Conservation (phyloP, 805 yeast species). For the Kazachstania viticola region DNA sequence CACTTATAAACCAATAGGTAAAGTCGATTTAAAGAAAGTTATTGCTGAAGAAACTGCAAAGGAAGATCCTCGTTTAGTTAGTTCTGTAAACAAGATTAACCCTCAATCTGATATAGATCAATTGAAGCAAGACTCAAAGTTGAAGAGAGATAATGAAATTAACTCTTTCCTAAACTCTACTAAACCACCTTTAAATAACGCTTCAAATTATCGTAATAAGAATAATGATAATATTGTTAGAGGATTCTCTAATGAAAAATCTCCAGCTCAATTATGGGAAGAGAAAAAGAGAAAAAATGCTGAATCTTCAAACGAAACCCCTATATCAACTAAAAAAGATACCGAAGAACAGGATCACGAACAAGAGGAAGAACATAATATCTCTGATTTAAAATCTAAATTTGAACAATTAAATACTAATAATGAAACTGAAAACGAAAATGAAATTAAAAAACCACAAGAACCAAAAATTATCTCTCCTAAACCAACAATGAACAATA, state of each 20-base stretch:
- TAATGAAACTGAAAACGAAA: conserved; percentile 8
- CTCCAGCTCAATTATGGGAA: conserved; percentile 95
- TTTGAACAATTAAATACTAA: conserved; percentile 23
- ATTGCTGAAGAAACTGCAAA: conserved; percentile 33
- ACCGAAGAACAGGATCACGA: conserved; percentile 21
- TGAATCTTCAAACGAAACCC: not conserved
- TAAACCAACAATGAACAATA: conserved; percentile 12
- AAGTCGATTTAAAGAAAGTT: conserved; percentile 37
- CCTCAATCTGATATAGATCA: conserved; percentile 26
- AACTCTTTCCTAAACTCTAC: conserved; percentile 27
- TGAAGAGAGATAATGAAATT: conserved; percentile 27
- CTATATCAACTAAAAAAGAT: not conserved
- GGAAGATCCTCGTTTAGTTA: conserved; percentile 32
- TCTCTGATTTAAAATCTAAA: conserved; percentile 27
- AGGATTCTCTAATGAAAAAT: conserved; percentile 65
- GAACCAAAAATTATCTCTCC: conserved; percentile 24
- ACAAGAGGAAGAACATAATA: not conserved
- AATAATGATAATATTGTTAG: conserved; percentile 35
- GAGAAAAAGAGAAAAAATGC: conserved; percentile 62
- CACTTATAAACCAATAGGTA: conserved; percentile 52
- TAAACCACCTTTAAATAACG: conserved; percentile 21
- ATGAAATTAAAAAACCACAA: too few species aligned
- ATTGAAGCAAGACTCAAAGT: conserved; percentile 26
- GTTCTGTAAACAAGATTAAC: conserved; percentile 11
- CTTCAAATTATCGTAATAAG: not conserved